phyloP scores from a whole-genome alignment of 2,329 filamentous ascomycete genomes.

The Thelonectria blattea region DNA sequence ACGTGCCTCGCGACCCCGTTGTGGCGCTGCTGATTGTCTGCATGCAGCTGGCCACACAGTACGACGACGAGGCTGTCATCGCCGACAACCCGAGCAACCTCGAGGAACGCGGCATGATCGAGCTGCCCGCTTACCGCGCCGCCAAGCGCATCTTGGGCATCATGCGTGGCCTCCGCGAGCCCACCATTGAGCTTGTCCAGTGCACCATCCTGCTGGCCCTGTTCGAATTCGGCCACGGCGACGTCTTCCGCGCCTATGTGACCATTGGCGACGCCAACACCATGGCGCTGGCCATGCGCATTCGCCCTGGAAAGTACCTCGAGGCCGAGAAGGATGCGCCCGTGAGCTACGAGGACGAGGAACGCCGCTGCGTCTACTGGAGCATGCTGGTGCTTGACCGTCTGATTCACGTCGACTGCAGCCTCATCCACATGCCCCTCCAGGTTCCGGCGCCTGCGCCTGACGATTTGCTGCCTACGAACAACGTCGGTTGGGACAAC shows the following conservation, averaged over 20 bases:
- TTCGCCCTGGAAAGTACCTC: slow-evolving; percentile 46
- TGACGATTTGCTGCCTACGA: slow-evolving; percentile 44
- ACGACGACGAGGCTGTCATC: slow-evolving; percentile 45
- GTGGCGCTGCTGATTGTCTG: slow-evolving; percentile 49
- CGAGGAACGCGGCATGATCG: slow-evolving; percentile 48
- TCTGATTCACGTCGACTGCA: slow-evolving; percentile 42
- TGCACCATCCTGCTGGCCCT: slow-evolving; percentile 49
- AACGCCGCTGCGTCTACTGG: slow-evolving; percentile 51
- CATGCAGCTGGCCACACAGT: slow-evolving; percentile 50
- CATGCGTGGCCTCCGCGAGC: slow-evolving; percentile 43
- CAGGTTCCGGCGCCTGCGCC: slow-evolving; percentile 46
- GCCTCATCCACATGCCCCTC: slow-evolving; percentile 41
- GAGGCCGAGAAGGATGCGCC: slow-evolving; percentile 39
- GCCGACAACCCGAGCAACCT: slow-evolving; percentile 30
- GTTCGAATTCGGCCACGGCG: slow-evolving; percentile 54
- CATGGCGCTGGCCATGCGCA: slow-evolving; percentile 43
- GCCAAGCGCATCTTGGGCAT: slow-evolving; percentile 48
- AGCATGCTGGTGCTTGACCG: slow-evolving; percentile 52
- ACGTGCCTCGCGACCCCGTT: slow-evolving; percentile 35
- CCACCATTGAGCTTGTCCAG: slow-evolving; percentile 49
- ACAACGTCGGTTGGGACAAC: slow-evolving; percentile 43
- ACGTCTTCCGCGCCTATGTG: slow-evolving; percentile 48
- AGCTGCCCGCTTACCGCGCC: slow-evolving; percentile 46
- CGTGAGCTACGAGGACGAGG: slow-evolving; percentile 45
- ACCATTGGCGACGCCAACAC: slow-evolving; percentile 51